A percentile compares a stretch with the other conserved stretches of the same genome.
phyloP scores from a whole-genome alignment of 2,329 filamentous ascomycete genomes.

The Daldinia sp. region DNA sequence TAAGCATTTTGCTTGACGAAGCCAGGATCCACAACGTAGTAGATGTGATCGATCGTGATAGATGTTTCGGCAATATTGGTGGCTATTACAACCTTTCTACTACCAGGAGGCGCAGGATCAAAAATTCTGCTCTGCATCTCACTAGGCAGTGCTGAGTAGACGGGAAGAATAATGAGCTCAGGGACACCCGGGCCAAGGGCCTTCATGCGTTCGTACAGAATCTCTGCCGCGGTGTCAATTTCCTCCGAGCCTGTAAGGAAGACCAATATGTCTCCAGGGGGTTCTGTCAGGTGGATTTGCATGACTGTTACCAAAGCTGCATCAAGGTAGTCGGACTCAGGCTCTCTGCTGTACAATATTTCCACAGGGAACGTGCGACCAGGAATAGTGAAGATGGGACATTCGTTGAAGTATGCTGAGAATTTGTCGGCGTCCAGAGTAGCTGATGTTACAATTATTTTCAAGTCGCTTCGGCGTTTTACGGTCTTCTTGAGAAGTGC shows the following conservation, averaged over 20 bases:
- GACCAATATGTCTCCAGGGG: conserved; percentile 91
- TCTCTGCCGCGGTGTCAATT: conserved; percentile 94
- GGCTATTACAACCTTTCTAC: conserved; percentile 94
- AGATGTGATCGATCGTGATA: conserved; percentile 97
- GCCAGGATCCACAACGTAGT: conserved; percentile 95
- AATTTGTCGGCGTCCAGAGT: conserved; percentile 98
- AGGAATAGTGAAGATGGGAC: conserved; percentile 96
- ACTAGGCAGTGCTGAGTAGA: conserved; percentile 93
- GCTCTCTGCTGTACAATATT: conserved; percentile 93
- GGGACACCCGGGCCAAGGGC: conserved; percentile 90
- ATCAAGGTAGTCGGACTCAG: conserved; percentile 95
- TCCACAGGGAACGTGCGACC: conserved; percentile 96
- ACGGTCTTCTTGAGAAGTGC: conserved; percentile 93
- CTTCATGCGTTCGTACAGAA: conserved; percentile 95
- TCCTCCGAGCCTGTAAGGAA: conserved; percentile 98
- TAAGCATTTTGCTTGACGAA: conserved; percentile 99
- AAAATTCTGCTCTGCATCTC: conserved; percentile 97
- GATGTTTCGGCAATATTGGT: conserved; percentile 99
- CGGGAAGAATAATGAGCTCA: conserved; percentile 90
- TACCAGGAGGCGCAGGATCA: conserved; percentile 87
- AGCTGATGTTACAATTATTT: conserved; percentile 95
- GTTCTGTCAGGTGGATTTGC: conserved; percentile 96
- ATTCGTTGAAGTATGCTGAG: conserved; percentile 94
- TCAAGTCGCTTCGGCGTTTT: conserved; percentile 85
- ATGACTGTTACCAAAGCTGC: conserved; percentile 95